Evolutionary conservation across 306 rosid genomes (phyloP), one percentile per base, ranked within the genome.

Genomic region (Sechiopsis laciniata): DNA sequence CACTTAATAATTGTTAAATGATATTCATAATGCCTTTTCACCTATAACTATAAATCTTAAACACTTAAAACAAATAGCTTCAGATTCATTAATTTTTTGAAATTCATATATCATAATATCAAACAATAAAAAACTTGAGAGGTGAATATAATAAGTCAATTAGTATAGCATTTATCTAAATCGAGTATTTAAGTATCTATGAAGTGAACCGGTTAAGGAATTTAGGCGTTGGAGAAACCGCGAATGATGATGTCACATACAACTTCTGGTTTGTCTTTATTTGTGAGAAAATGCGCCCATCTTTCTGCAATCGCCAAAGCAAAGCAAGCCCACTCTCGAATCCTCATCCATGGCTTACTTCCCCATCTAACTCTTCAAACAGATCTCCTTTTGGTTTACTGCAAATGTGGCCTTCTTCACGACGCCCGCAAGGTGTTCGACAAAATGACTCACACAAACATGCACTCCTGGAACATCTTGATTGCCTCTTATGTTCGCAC

Each of bases 391-490:
- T 17, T 86, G n/a, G 80, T 71, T 0, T 88, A 86, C 74, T 74
- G 84, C 0, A 88, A 74, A 74, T 77, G 85, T 15, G 74, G 83
- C 16, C 24, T 76, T 70, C 76, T 85, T 12, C 37, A 14, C 0
- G 58, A 86, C 24, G 88, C 90, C 10, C 90, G 86, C 76, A 76
- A 75, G 16, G 82, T 90, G 76, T 90, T 90, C 14, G 88, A 86
- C 72, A 75, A 42, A 80, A 88, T 88, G 94, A 58, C 48, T 8
- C 63, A 79, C 0, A 80, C 82, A 77, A 88, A 83, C 60, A 88
- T 88, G 96, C 89, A 83, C 73, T 83, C 96, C 0, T 90, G 94
- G 94, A 90, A 90, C 40, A 85, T 90, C 70, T 76, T 90, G 75
- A 85, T 88, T 57, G 83, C 89, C 60, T 83, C 88, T 11, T 82